Conservation (phyloP, 23 red algal species). For the Gracilaria gracilis region DNA sequence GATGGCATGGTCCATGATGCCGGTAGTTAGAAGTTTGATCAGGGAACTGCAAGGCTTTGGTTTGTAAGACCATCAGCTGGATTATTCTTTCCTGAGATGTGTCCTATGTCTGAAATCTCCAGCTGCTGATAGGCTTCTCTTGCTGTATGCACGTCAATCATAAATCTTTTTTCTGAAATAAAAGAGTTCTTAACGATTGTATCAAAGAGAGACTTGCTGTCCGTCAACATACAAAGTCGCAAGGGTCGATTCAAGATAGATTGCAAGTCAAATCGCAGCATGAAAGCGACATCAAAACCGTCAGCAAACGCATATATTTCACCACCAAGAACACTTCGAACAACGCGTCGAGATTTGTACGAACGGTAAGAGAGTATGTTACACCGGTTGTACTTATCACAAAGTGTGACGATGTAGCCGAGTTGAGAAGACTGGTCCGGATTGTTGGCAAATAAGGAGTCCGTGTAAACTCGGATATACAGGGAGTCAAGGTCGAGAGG, state of each 20-base stretch:
- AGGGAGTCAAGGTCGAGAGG: slow-evolving; percentile 19
- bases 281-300: slow-evolving; percentile 46
- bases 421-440: slow-evolving; percentile 56
- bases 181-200: slow-evolving; percentile 21
- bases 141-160: slow-evolving; percentile 25
- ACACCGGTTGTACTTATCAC: slow-evolving; percentile 13
- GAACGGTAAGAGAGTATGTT: slow-evolving; percentile 31
- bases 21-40: no score
- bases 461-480: slow-evolving; percentile 46
- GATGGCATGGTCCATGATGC: no score
- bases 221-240: background rate
- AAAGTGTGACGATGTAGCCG: slow-evolving; percentile 59
- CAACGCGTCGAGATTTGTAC: slow-evolving; percentile 47
- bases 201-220: slow-evolving; percentile 42
- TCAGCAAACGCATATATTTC: slow-evolving; percentile 60
- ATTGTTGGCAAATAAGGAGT: slow-evolving; percentile 44
- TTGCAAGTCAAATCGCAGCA: slow-evolving; percentile 25
- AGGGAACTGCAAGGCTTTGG: no score
- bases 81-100: background rate
- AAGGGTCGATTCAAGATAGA: background rate
- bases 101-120: slow-evolving; percentile 51
- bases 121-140: slow-evolving; percentile 4
- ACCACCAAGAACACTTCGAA: slow-evolving; percentile 14
- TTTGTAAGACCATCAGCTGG: slow-evolving; percentile 13
- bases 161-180: slow-evolving; percentile 19